These are phyloP conservation scores for Boechera retrofracta DNA, from an alignment of 345 rosid species.

Conservation along the genomic window DNA sequence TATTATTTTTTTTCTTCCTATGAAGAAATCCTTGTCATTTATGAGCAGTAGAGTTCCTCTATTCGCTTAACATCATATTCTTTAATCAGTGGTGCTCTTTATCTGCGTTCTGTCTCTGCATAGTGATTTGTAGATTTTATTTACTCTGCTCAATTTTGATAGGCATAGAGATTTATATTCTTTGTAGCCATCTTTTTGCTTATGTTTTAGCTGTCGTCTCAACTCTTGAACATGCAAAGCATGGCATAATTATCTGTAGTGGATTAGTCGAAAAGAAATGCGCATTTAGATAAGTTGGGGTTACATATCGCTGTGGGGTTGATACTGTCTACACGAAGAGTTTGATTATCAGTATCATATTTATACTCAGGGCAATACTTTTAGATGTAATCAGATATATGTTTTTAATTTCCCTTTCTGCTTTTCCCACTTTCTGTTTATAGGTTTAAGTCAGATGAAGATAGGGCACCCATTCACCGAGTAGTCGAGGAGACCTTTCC, in stretches of 20 bases:
- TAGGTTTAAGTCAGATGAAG: slow-evolving; percentile 99
- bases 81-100: neutral
- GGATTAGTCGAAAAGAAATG: neutral
- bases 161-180: neutral
- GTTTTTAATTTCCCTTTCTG: slow-evolving; percentile 2
- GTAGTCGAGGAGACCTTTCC: slow-evolving; percentile 89
- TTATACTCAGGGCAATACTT: neutral
- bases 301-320: neutral
- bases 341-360: neutral
- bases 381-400: neutral
- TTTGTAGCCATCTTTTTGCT: neutral
- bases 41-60: neutral
- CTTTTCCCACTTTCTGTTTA: slow-evolving; percentile 27
- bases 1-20: neutral
- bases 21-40: neutral
- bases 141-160: neutral
- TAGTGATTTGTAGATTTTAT: neutral
- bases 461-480: slow-evolving; percentile 82
- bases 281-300: neutral
- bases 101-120: neutral
- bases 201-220: neutral
- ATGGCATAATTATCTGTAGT: neutral
- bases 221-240: neutral
- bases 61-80: neutral
- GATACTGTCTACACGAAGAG: neutral